Base-by-base conservation (phyloP, 768 basidiomycete species). In the Lenzites betulinus region DNA sequence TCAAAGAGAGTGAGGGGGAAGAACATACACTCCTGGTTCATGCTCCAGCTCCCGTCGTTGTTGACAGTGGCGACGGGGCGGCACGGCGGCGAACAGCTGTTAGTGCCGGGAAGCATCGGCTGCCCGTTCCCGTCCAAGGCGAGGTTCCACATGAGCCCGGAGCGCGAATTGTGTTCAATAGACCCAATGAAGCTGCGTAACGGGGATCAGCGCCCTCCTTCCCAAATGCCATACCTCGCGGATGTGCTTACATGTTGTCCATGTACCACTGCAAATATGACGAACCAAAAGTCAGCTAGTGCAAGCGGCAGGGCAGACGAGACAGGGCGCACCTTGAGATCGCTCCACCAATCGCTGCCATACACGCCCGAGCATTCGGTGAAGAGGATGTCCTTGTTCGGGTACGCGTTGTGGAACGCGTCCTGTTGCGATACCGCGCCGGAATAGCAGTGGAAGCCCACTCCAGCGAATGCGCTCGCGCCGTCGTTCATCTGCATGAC, bases 331-430 rank as follows among this genome's bases (percentile, higher is more conserved):
- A 85, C 88, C 80, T 91, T 91, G 72, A 91, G 85, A 65, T 91
- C 88, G 49, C 75, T 76, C 90, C 90, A 92, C 89, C 89, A 92
- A 68, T 90, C 87, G 9, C 81, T 81, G 15, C 87, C 86, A 55
- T 81, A 71, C 0, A 79, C 83, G 7, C 90, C 89, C 1, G 83
- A 72, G 67, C 90, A 91, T 71, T 92, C 89, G 66, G 75, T 81
- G 60, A 81, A 74, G 71, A 77, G 79, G 18, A 82, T 75, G 77
- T 80, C 84, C 75, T 88, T 88, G 59, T 70, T 70, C 1, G 87
- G 86, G 61, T 76, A 88, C 12, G 77, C 76, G 43, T 75, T 73
- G 28, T 83, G 81, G 73, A 89, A 90, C 1, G 69, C 67, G 43
- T 81, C 78, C 69, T 90, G 88, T 3, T 84, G 69, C 1, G 67